A percentile compares a stretch with the other conserved stretches of the same genome.
Conservation (phyloP, 495 filamentous ascomycete species). For the Chaetomium cochliodes region DNA sequence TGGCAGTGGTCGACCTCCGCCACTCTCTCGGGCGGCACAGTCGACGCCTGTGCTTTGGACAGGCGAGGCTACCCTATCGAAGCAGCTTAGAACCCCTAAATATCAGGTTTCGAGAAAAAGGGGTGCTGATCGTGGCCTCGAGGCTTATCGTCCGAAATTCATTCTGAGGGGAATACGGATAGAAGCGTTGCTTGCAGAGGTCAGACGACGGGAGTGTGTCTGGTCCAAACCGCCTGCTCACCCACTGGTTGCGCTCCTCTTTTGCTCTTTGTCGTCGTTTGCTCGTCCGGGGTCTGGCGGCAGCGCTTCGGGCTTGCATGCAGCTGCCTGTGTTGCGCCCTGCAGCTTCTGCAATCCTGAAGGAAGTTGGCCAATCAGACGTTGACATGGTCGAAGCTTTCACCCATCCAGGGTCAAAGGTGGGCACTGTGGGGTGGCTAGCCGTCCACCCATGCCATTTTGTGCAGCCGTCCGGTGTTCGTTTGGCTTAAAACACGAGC, state of each 20-base stretch:
- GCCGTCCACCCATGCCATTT: no score
- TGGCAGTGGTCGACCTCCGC: background rate
- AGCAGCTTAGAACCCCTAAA: background rate
- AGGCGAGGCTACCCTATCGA: background rate
- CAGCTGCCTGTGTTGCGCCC: slow-evolving; percentile 6
- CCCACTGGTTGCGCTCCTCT: slow-evolving; percentile 10
- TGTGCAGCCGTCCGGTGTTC: no score
- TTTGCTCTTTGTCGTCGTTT: slow-evolving; percentile 27
- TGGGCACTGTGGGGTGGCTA: no score
- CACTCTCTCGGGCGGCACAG: slow-evolving; percentile 10
- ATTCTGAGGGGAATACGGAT: slow-evolving; percentile 14
- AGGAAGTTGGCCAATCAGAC: slow-evolving; percentile 20
- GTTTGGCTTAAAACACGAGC: no score
- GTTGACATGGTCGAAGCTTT: background rate
- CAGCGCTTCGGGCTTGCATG: slow-evolving; percentile 23
- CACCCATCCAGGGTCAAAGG: no score
- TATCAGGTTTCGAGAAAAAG: background rate
- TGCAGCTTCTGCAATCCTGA: slow-evolving; percentile 15
- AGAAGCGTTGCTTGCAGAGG: background rate
- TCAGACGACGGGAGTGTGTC: background rate
- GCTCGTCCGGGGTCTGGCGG: slow-evolving; percentile 1
- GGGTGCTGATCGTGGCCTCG: background rate
- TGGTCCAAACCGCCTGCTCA: background rate
- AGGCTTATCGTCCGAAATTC: slow-evolving; percentile 9
- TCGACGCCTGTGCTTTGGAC: background rate